Base-by-base conservation (phyloP, 2,329 filamentous ascomycete genomes). In the Pseudocercospora macadamiae region DNA sequence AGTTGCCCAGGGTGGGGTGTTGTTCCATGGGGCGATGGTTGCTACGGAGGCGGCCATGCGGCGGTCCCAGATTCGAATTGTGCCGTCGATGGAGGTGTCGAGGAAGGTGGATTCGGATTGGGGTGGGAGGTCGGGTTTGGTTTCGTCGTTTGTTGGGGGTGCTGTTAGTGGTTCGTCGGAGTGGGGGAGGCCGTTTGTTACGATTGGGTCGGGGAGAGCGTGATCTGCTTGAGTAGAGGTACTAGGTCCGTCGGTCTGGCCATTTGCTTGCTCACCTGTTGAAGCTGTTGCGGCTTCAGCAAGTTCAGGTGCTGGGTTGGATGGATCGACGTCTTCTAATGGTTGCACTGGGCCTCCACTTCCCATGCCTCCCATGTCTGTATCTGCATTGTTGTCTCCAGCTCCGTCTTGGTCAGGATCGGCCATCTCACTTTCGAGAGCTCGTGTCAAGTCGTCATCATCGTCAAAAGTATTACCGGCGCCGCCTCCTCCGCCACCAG, bases 1-100 rank as follows among this genome's bases (percentile, higher is more conserved):
- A 87, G 96, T 97, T 75, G 93, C 97, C 93, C 93, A 99, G 0
- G 93, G 95, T 1, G 95, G 93, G 0, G 91, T 90, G 16, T 87
- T 86, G 9, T 86, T 84, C 9, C 87, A 82, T 16, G 89, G 90
- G 1, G 82, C 81, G 57, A 97, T 93, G 25, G 88, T 86, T 2
- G 95, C 92, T 1, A 96, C 82, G 0, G 93, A 89, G 32, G 88
- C 83, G 1, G 84, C 84, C 63, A 89, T 85, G 18, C 95, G 86
- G 2, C 88, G 82, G 70, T 99, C 96, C 93, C 95, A 99, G 65
- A 99, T 86, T n/a, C 92, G 88, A 44, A 99, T 81, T 0, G 87
- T 88, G 54, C 93, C 93, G 76, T 97, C 89, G 7, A 93, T 91
- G 2, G 91, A 89, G 2, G 95, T 90, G 23, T 93, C 90, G 52